Evolutionary conservation across 306 rosid species (phyloP).

Genomic region (Cicer bijugum): DNA sequence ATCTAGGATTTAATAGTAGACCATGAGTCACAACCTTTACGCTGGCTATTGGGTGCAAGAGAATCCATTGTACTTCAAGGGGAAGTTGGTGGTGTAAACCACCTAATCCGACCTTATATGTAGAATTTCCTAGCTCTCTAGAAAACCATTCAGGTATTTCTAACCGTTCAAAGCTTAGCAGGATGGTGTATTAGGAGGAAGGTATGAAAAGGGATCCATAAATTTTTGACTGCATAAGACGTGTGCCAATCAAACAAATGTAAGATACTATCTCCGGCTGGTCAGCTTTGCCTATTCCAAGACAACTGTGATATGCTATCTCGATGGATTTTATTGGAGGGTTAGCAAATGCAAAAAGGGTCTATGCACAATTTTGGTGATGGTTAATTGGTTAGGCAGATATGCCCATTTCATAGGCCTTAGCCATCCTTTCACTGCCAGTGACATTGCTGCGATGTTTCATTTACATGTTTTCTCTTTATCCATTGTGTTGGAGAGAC

Average conservation of each 20-base stretch:
- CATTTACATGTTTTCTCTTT: neutral
- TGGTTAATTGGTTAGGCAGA: neutral
- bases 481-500: neutral
- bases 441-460: neutral
- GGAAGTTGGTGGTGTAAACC: neutral
- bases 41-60: neutral
- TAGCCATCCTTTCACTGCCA: neutral
- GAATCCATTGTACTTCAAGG: neutral
- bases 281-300: slow-evolving; percentile 1
- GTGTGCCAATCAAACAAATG: neutral
- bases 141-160: neutral
- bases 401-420: neutral
- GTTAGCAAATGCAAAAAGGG: neutral
- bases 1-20: neutral
- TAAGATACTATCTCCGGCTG: neutral
- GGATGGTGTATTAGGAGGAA: neutral
- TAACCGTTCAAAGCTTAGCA: neutral
- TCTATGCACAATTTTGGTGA: neutral
- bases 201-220: neutral
- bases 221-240: neutral
- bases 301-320: neutral
- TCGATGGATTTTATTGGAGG: neutral
- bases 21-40: neutral
- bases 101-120: neutral
- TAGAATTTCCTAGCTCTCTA: neutral